Conservation (phyloP, 441 rosid genomes). For the Gossypium trilobum region DNA sequence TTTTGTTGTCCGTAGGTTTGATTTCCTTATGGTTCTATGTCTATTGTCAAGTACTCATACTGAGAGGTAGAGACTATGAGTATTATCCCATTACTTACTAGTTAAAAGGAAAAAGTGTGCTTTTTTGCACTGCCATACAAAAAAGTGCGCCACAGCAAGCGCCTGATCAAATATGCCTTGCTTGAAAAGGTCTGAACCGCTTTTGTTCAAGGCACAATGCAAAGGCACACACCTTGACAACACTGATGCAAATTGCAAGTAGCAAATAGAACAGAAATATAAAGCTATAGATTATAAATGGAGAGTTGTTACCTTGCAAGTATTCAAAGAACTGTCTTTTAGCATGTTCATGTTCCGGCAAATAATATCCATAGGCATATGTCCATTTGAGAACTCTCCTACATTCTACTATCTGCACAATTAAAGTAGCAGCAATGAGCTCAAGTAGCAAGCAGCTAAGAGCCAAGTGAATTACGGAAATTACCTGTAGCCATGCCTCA, state of each 20-base stretch:
- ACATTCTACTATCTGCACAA: constrained; percentile 60
- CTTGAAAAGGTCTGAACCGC: not conserved
- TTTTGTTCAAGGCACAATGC: not conserved
- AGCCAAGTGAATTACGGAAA: not conserved
- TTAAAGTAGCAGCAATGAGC: constrained; percentile 13
- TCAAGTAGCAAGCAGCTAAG: constrained; percentile 7
- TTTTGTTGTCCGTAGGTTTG: not conserved
- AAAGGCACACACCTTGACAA: not conserved
- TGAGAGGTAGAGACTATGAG: not conserved
- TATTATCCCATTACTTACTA: not conserved
- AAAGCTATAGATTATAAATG: not conserved
- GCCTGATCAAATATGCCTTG: not conserved
- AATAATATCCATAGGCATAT: constrained; percentile 70
- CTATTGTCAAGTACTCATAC: not conserved
- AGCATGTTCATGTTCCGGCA: constrained; percentile 54
- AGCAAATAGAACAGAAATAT: not conserved
- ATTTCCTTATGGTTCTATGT: not conserved
- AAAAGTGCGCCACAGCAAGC: not conserved
- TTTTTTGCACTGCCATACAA: not conserved
- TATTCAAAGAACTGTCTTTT: constrained; percentile 67
- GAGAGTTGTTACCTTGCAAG: constrained; percentile 47
- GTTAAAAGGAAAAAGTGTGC: not conserved
- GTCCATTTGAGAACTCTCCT: constrained; percentile 82
- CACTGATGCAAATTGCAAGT: not conserved
- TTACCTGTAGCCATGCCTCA: constrained; percentile 80